phyloP scores from a whole-genome alignment of 805 yeast species.

The Teunomyces barrocoloradensis region DNA sequence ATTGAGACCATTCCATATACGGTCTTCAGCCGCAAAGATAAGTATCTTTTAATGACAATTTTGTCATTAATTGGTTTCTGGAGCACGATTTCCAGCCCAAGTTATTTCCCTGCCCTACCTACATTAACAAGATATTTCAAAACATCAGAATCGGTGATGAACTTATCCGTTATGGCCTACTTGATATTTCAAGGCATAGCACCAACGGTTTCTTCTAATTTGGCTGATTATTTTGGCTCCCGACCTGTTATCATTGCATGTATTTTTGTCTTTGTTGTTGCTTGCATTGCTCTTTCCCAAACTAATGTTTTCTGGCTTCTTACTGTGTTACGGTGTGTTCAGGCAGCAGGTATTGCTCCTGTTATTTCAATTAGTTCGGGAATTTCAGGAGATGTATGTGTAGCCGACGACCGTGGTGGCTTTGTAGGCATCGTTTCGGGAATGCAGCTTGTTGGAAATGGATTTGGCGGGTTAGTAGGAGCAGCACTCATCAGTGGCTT shows the following conservation, averaged over 20 bases:
- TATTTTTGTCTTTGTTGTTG: conserved; percentile 52
- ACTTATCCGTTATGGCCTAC: conserved; percentile 77
- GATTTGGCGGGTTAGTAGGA: conserved; percentile 74
- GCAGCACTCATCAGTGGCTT: conserved; percentile 36
- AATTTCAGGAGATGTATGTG: conserved; percentile 71
- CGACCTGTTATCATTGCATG: conserved; percentile 63
- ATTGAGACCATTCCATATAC: conserved; percentile 27
- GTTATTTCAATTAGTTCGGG: conserved; percentile 71
- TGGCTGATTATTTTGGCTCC: conserved; percentile 72
- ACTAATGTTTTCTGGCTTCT: conserved; percentile 58
- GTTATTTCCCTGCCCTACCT: conserved; percentile 76
- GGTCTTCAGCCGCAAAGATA: conserved; percentile 42
- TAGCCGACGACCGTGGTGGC: conserved; percentile 66
- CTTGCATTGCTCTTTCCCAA: conserved; percentile 66
- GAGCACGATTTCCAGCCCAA: conserved; percentile 73
- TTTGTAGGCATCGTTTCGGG: conserved; percentile 67
- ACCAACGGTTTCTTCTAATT: conserved; percentile 65
- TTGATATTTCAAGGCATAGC: conserved; percentile 72
- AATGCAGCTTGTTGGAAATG: conserved; percentile 67
- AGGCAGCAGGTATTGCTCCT: conserved; percentile 77
- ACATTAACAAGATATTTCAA: conserved; percentile 53
- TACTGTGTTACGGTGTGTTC: conserved; percentile 66
- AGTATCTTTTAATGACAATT: conserved; percentile 34
- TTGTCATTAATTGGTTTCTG: conserved; percentile 54
- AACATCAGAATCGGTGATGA: conserved; percentile 56